phyloP scores from a whole-genome alignment of 805 yeast genomes.

The Zygoascus biomembranicola region DNA sequence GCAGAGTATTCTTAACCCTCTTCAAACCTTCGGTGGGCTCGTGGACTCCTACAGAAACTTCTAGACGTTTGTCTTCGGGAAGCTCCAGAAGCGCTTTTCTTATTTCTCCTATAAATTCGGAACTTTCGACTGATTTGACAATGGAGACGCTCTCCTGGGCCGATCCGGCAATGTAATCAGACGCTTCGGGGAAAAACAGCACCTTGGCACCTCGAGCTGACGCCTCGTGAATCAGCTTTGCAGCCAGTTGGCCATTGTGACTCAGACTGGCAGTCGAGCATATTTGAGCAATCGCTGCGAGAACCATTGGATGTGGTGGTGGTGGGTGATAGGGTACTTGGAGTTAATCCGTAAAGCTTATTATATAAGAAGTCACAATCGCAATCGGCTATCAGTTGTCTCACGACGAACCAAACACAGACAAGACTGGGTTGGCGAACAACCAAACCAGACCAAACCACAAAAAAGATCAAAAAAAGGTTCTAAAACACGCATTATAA shows the following conservation, averaged over 20 bases:
- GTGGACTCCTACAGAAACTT: conserved; percentile 83
- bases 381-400: no score
- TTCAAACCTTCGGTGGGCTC: conserved; percentile 45
- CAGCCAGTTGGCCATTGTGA: conserved; percentile 53
- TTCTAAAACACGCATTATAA: no score
- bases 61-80: conserved; percentile 37
- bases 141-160: conserved; percentile 56
- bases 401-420: no score
- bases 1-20: conserved; percentile 59
- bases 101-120: conserved; percentile 35
- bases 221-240: conserved; percentile 56
- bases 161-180: conserved; percentile 68
- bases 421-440: no score
- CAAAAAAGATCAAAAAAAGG: no score
- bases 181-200: conserved; percentile 86
- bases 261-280: conserved; percentile 60
- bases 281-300: conserved; percentile 80
- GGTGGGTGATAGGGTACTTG: no score
- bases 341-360: no score
- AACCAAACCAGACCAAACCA: neutral
- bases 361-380: no score
- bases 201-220: conserved; percentile 52
- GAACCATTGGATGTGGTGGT: conserved; percentile 33
- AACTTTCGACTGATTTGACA: conserved; percentile 38
- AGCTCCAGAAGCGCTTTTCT: conserved; percentile 39